Base-by-base conservation (phyloP, 2,329 filamentous ascomycete genomes). In the Fusarium vanettenii region DNA sequence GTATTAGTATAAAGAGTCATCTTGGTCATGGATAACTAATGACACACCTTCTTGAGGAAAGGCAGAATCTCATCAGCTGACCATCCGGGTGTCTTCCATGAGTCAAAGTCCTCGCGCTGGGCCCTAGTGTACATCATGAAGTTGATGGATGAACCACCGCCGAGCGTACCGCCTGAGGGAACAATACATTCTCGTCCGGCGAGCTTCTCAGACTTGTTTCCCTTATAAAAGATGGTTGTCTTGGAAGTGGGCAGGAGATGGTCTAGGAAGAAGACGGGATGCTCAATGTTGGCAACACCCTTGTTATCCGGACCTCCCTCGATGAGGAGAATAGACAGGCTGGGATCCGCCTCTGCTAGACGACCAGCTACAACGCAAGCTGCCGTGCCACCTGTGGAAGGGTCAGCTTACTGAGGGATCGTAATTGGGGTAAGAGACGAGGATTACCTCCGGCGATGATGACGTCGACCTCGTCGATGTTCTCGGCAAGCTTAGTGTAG, bases 31-130 rank as follows among this genome's bases (percentile, higher is more conserved):
- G 76, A 82, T 0, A 11, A 50, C 8, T 6, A 50, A n/a, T 50
- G 25, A 25, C 9, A 3, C 25, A 79, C 79, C 74, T 78, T 83
- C 45, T 76, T 80, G 5, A 81, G 56, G 18, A 75, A 81, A 6
- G 79, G 80, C 18, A 82, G 20, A 27, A 83, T 45, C 1, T 80
- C 81, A 6, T 82, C 52, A 0, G 79, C 71, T 6, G 76, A 72
- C 81, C 81, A 83, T 2, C 81, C 81, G 13, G 75, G 73, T 0
- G 74, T 79, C 2, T 80, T 75, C 81, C 81, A 83, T 0, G 78
- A 71, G 31, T 83, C 78, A 29, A 76, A 79, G 43, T 82, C 81
- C 6, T 72, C 68, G 1, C 74, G 72, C 41, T 82, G 80, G 2
- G 78, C 77, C 45, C 80, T 72, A 2, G 71, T 79, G 56, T 81